Percentiles rank a stretch among this genome's conserved stretches.
Evolutionary conservation across 2,329 filamentous ascomycete genomes (phyloP).

Genomic region (Hawksworthiomyces lignivorus): DNA sequence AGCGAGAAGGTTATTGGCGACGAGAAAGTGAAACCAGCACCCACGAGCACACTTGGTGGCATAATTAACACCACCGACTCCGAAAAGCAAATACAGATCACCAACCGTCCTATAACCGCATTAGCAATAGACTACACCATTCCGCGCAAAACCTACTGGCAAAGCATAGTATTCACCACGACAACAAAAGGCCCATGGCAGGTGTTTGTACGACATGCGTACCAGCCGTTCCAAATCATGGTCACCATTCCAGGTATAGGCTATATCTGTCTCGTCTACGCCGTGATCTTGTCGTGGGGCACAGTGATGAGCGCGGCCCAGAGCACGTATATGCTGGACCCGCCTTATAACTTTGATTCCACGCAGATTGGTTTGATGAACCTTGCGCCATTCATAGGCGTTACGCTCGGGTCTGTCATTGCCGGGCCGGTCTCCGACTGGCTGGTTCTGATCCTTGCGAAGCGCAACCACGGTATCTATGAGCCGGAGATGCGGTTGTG

Average conservation of each 20-base stretch:
- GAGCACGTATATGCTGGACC: conserved; percentile 6
- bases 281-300: conserved; percentile 2
- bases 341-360: conserved; percentile 2
- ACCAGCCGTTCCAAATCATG: conserved; percentile 12
- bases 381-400: not conserved
- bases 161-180: conserved; percentile 1
- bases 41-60: too few relatives aligned
- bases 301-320: conserved; percentile 2
- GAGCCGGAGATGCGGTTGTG: conserved; percentile 5
- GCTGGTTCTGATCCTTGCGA: not conserved
- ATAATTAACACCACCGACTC: too few relatives aligned
- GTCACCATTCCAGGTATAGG: conserved; percentile 9
- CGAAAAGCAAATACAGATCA: too few relatives aligned
- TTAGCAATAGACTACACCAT: too few relatives aligned
- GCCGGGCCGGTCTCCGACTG: not conserved
- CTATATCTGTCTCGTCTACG: conserved; percentile 10
- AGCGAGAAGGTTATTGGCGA: too few relatives aligned
- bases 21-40: too few relatives aligned
- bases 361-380: not conserved
- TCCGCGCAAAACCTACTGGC: conserved; percentile 7
- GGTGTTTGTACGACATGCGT: conserved; percentile 11
- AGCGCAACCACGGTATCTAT: not conserved
- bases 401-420: not conserved
- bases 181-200: conserved; percentile 5
- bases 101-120: too few relatives aligned